phyloP scores from a whole-genome alignment of 83 land plant species.

The Diphasiastrum complanatum region DNA sequence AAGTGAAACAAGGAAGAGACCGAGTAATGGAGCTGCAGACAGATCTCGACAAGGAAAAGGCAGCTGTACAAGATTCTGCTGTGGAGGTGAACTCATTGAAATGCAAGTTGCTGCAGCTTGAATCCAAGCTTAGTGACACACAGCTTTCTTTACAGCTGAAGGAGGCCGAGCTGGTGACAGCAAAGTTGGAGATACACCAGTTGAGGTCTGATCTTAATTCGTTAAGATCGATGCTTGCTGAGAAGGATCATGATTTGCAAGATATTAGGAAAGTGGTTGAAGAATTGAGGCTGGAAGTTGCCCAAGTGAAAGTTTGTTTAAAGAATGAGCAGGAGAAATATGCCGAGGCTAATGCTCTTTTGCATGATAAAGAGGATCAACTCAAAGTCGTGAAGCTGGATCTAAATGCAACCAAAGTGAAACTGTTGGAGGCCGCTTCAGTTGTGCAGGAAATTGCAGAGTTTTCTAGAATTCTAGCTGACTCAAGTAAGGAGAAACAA shows the following conservation, averaged over 20 bases:
- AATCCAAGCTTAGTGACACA: neutral
- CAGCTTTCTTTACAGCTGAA: conserved; percentile 5
- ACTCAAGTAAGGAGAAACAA: neutral
- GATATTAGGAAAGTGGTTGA: neutral
- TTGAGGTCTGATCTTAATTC: neutral
- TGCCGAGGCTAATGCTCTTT: neutral
- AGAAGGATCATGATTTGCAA: neutral
- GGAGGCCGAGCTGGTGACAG: conserved; percentile 8
- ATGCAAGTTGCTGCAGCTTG: conserved; percentile 1
- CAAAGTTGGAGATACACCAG: conserved; percentile 8
- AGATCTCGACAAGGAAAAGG: conserved; percentile 3
- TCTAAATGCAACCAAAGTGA: neutral
- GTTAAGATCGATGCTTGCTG: neutral
- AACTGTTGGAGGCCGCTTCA: neutral
- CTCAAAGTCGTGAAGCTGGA: neutral
- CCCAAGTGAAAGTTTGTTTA: neutral
- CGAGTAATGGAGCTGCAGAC: neutral
- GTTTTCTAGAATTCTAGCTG: neutral
- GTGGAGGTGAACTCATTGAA: conserved; percentile 3
- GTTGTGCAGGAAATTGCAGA: conserved; percentile 2
- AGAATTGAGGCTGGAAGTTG: conserved; percentile 2
- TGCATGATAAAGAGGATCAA: conserved; percentile 3
- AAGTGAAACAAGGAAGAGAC: neutral
- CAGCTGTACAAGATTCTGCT: neutral
- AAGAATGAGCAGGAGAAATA: neutral